Evolutionary conservation across 345 rosid species (phyloP), one percentile per base, ranked within the genome.

Genomic region (Litchi chinensis): DNA sequence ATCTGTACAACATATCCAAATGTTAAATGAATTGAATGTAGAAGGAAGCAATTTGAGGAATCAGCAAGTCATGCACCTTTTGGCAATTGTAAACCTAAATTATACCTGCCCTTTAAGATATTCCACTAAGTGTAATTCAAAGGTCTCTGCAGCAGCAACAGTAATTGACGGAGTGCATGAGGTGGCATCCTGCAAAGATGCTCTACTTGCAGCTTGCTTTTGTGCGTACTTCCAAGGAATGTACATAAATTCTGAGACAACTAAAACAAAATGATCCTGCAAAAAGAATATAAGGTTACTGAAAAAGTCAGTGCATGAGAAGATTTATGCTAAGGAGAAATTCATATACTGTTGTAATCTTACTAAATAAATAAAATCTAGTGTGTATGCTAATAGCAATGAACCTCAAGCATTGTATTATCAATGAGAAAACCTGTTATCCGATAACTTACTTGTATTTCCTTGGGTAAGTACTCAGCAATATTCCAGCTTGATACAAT

Each of bases 401-500:
- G 44, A 62, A 77, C 54, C 50, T 40, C 24, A 40, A 74, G 64
- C 32, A 52, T 69, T 19, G 22, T 50, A 28, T 75, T 5, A n/a
- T 6, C 2, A 12, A 46, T 40, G 71, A 82, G 40, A 59, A 72
- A 69, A 39, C 15, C 7, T 66, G 26, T 18, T 32, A 21, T 26
- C 59, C 37, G 64, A 63, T 4, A 24, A 79, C 81, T 68, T 73
- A 90, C 98, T 91, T 91, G 93, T 83, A 95, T 87, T 84, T 89
- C 85, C 86, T 95, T 90, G 26, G 98, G 98, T 63, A 95, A 86
- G 78, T 80, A 85, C 74, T 91, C 92, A 57, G 96, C 93, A 79
- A 92, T 84, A 69, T 89, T 91, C 99, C 99, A 95, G 86, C 89
- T 90, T 77, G 97, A 93, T 60, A 92, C 93, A 85, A 95, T 92